phyloP scores from a whole-genome alignment of 305 asterid genomes.

The Solanum chacoense region DNA sequence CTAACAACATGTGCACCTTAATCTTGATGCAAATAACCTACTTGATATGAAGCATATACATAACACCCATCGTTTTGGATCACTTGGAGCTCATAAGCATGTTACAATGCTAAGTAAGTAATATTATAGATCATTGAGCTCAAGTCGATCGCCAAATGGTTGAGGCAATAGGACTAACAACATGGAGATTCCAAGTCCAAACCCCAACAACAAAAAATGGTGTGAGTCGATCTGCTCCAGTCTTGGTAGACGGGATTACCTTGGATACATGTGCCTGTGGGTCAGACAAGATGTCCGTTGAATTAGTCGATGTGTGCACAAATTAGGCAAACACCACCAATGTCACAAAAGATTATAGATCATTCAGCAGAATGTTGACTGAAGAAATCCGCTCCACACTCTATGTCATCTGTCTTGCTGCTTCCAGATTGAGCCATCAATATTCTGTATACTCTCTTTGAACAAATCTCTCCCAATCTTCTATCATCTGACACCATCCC shows the following conservation, averaged over 20 bases:
- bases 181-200: not conserved
- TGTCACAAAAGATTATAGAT: not conserved
- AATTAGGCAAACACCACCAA: not conserved
- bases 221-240: not conserved
- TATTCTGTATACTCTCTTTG: constrained; percentile 82
- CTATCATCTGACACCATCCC: constrained; percentile 67
- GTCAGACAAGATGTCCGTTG: not conserved
- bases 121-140: not conserved
- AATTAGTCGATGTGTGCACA: not conserved
- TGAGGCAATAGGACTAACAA: not conserved
- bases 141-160: not conserved
- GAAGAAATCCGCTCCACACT: constrained; percentile 83
- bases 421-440: constrained; percentile 80
- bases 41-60: not conserved
- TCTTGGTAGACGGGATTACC: not conserved
- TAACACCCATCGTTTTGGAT: not conserved
- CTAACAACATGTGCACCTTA: not conserved
- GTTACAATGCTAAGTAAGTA: not conserved
- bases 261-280: not conserved
- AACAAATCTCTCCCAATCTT: constrained; percentile 83
- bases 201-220: not conserved
- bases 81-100: not conserved
- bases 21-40: not conserved
- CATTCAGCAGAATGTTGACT: constrained; percentile 13
- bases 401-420: constrained; percentile 77